Evolutionary conservation across 179 eudicot genomes (phyloP).

Genomic region (Heliamphora pulchella): DNA sequence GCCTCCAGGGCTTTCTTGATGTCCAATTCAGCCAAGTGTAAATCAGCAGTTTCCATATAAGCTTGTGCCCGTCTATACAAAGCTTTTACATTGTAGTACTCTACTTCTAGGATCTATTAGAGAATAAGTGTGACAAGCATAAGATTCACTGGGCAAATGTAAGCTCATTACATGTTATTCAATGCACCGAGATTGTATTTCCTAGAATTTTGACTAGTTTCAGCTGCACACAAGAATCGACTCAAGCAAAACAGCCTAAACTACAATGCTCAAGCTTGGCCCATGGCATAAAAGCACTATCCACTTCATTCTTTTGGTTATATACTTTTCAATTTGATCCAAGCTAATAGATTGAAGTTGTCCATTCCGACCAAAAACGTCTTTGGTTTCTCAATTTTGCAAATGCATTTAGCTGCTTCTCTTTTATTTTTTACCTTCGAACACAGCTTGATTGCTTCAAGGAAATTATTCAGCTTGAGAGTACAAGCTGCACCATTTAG

Average conservation of each 20-base stretch:
- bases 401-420: neutral
- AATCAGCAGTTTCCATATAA: slow-evolving; percentile 38
- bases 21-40: slow-evolving; percentile 49
- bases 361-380: neutral
- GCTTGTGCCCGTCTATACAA: slow-evolving; percentile 61
- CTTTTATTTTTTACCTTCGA: slow-evolving; percentile 36
- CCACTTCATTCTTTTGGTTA: neutral
- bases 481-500: slow-evolving; percentile 57
- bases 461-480: slow-evolving; percentile 42
- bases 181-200: neutral
- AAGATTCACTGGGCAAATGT: neutral
- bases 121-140: neutral
- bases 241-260: neutral
- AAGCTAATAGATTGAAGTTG: neutral
- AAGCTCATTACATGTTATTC: neutral
- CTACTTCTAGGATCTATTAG: slow-evolving; percentile 47
- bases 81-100: slow-evolving; percentile 54
- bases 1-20: slow-evolving; percentile 56
- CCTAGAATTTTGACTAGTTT: neutral
- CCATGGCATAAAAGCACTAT: neutral
- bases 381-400: neutral
- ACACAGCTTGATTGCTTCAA: slow-evolving; percentile 46
- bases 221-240: neutral
- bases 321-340: neutral
- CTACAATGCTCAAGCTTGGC: neutral